These are phyloP conservation scores for Mycosphaerella arachidis DNA, from an alignment of 2,329 filamentous ascomycete genomes.

Conservation along the genomic window DNA sequence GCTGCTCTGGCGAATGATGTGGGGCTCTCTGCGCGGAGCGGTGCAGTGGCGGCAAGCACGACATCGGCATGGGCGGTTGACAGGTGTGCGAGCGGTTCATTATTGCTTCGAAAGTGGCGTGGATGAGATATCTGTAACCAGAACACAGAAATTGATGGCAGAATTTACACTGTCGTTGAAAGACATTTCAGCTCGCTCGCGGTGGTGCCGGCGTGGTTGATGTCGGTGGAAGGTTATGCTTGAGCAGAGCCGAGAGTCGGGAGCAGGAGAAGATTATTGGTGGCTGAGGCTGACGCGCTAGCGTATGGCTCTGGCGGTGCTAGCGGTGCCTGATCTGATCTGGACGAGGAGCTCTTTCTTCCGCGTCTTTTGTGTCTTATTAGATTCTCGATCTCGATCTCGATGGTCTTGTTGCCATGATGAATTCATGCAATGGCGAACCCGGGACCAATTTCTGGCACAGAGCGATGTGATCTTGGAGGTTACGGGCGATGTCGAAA, in stretches of 20 bases:
- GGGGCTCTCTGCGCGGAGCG: neutral
- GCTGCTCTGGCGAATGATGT: neutral
- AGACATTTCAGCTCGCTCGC: neutral
- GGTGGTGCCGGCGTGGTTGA: neutral
- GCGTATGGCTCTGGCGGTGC: neutral
- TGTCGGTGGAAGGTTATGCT: neutral
- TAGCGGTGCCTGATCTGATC: neutral
- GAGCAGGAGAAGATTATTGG: neutral
- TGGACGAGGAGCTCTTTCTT: no score
- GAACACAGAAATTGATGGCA: neutral
- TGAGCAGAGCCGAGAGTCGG: neutral
- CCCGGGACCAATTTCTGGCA: neutral
- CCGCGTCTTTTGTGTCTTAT: no score
- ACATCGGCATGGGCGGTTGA: neutral
- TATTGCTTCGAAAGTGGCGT: neutral
- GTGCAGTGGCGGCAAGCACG: neutral
- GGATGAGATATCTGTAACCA: neutral
- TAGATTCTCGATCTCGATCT: no score
- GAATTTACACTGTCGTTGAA: no score
- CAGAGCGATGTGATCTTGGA: constrained; percentile 43
- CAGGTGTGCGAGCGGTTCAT: neutral
- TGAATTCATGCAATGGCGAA: no score
- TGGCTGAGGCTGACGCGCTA: neutral
- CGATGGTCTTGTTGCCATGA: no score
- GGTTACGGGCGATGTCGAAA: neutral